Evolutionary conservation across 2,329 filamentous ascomycete genomes (phyloP), one percentile per base, ranked within the genome.

Genomic region (Microsporum audouinii): DNA sequence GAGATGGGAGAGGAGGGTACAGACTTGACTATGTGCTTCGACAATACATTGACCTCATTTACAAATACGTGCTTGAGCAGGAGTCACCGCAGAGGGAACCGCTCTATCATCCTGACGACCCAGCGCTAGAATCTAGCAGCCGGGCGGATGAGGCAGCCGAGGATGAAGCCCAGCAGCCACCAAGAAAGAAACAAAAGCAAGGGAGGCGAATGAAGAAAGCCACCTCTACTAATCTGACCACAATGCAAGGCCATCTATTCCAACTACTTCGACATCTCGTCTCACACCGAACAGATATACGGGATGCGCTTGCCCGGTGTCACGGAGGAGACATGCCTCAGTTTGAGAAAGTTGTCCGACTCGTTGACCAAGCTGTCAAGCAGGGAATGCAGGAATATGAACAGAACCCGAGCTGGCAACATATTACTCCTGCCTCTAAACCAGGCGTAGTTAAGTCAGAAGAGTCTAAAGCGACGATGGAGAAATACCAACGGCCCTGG

Each of bases 241-340:
- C 85, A 38, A 89, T 96, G 80, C 91, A 97, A 73, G 85, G 90
- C 0, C 94, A 99, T 73, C 82, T 96, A 49, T 99, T 99, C 79
- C 88, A 95, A 72, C 82, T 99, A 31, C 82, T 97, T 27, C 84
- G 92, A 14, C 86, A 92, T 36, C 82, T 97, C 29, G 85, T 99
- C 38, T 80, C 85, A 1, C 82, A 80, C 64, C 88, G 96, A 73
- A 91, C 89, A 29, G 82, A 94, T 66, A 85, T 97, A 36, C 84
- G 94, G 36, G 90, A 97, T 71, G 83, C 86, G n/a, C 81, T 99
- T 1, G 91, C 89, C 0, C 80, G 79, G 63, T 83, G 81, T 14
- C 77, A 81, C 23, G 79, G 83, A 0, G 88, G 88, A 39, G 88
- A 95, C 66, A 84, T 97, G 60, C 77, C 81, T 0, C 84, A 83